These are phyloP conservation scores for Fraxinus greggii DNA, from an alignment of 305 asterid species.

Conservation along the genomic window DNA sequence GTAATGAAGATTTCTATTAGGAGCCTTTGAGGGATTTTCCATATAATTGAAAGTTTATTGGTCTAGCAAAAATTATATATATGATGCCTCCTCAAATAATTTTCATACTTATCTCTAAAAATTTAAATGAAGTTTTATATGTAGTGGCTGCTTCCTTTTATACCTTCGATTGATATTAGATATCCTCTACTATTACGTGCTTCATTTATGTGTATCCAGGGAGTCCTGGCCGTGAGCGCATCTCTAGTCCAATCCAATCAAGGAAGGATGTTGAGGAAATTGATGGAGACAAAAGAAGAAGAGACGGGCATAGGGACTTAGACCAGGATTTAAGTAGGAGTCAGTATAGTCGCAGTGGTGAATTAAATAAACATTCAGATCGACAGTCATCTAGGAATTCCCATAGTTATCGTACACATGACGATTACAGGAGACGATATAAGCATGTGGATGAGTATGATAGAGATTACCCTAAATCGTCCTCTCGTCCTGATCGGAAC, in stretches of 20 bases:
- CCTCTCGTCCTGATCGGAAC: constrained; percentile 58
- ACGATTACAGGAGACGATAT: constrained; percentile 55
- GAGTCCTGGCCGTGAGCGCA: constrained; percentile 50
- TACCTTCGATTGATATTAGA: constrained; percentile 33
- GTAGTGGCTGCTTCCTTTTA: constrained; percentile 7
- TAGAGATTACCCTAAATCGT: constrained; percentile 55
- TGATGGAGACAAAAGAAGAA: constrained; percentile 44
- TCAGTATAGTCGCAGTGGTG: constrained; percentile 50
- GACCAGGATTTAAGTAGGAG: constrained; percentile 41
- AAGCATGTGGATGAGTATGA: constrained; percentile 61
- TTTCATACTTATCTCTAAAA: neutral
- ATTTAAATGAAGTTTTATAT: neutral
- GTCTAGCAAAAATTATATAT: neutral
- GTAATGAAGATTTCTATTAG: neutral
- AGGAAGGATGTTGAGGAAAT: constrained; percentile 44
- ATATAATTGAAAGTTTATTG: neutral
- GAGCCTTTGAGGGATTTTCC: neutral
- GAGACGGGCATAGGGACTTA: constrained; percentile 46
- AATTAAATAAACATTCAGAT: constrained; percentile 54
- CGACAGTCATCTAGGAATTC: constrained; percentile 60
- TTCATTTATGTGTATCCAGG: constrained; percentile 54
- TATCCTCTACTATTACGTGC: constrained; percentile 39
- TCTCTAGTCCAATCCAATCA: constrained; percentile 49
- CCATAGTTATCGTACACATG: constrained; percentile 38
- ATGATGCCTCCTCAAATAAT: constrained; percentile 6